Evolutionary conservation across 257 asterid genomes (phyloP), one percentile per base, ranked within the genome.

Genomic region (Rhazya stricta): DNA sequence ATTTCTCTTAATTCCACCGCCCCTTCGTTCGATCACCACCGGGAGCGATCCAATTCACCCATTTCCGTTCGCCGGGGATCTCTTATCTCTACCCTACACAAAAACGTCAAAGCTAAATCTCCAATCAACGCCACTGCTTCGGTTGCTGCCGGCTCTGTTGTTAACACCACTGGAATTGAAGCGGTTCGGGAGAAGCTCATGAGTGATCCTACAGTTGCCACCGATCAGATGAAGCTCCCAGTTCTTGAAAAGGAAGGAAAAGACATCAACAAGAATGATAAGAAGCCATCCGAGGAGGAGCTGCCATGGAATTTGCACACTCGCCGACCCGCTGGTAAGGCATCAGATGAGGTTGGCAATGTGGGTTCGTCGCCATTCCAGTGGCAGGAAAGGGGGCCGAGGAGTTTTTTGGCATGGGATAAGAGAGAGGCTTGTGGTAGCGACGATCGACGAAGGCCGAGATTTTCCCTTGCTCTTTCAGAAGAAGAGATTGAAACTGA

Each of bases 401-500:
- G 54, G 50, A 34, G 74, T 58, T 27, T 76, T 68, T 2, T 10
- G 67, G 58, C 60, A 2, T 68, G 51, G 16, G 74, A 57, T 18
- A 18, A 21, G 4, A 43, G 69, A 42, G 68, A n/a, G 32, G 69
- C 12, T 1, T 12, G 36, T 19, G 72, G 76, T 6, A 63, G 57
- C 16, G 36, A 19, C 1, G 45, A 65, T 46, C 57, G 13, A 3
- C 36, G 32, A 36, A 54, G 37, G 80, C 19, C 62, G 0, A 54
- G 36, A 25, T 71, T 66, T 45, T 62, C 65, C 0, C 5, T 42
- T 9, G 27, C 74, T 13, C 78, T 79, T 21, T 11, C 83, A 18
- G 76, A 76, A 63, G 70, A 72, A 42, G 83, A 76, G 15, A 76
- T 76, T 27, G 80, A 75, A 6, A 58, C 48, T 3, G 83, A 79